Conservation (phyloP, 768 basidiomycete genomes). For the Neoboletus brunneissimus region DNA sequence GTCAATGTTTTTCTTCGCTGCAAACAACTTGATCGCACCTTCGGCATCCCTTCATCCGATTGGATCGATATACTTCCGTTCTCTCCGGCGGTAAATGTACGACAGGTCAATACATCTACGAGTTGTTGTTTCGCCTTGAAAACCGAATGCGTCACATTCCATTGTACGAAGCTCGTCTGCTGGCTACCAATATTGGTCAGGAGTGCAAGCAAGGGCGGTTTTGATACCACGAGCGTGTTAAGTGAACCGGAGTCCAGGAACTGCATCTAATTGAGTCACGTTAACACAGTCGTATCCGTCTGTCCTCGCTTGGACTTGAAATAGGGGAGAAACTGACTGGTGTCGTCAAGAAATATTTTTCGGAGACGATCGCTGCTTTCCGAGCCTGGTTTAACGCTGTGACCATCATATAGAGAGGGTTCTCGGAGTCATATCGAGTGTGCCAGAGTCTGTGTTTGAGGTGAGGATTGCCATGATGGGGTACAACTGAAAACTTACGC, state of each 20-base stretch:
- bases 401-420: conserved; percentile 47
- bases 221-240: conserved; percentile 47
- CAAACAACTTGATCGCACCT: conserved; percentile 25
- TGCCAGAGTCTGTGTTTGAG: conserved; percentile 53
- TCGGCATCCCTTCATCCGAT: conserved; percentile 46
- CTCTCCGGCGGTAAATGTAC: conserved; percentile 32
- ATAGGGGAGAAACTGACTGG: conserved; percentile 34
- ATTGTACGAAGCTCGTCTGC: conserved; percentile 33
- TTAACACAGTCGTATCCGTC: background rate
- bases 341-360: conserved; percentile 45
- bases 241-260: conserved; percentile 41
- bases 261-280: conserved; percentile 37
- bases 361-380: conserved; percentile 44
- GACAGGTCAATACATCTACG: conserved; percentile 55
- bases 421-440: conserved; percentile 49
- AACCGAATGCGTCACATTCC: conserved; percentile 42
- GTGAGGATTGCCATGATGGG: background rate
- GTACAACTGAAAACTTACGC: conserved; percentile 34
- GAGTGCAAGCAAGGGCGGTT: conserved; percentile 54
- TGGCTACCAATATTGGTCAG: conserved; percentile 51
- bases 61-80: conserved; percentile 41
- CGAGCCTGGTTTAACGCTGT: conserved; percentile 51
- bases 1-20: background rate
- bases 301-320: background rate
- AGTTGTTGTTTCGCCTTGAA: conserved; percentile 43